Base-by-base conservation (phyloP, 116 monocot species). In the Thalassia testudinum region DNA sequence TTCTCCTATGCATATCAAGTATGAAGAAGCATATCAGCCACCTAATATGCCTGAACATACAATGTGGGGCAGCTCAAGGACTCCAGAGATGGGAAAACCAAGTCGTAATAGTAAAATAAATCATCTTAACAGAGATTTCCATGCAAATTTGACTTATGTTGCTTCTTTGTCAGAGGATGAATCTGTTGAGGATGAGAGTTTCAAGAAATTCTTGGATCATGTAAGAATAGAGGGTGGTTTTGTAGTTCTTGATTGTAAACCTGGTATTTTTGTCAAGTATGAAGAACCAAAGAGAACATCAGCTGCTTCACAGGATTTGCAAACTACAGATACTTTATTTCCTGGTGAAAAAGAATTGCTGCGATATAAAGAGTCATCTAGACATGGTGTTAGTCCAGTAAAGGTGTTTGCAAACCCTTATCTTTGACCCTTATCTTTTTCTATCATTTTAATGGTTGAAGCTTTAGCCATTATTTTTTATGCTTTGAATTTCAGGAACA, bases 201-300 rank as follows among this genome's bases (percentile, higher is more conserved):
- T 72, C 50, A 43, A 49, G 28, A 49, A n/a, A 61, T 73, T 79
- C 70, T 43, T 85, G 15, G 65, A 52, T 30, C 57, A 49, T 40
- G 16, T 78, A 37, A 78, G 55, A 30, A 21, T 75, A 18, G 53
- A 66, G 25, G 57, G 64, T 55, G 49, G 61, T 27, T 55, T 24
- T 14, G 72, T 78, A 69, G 30, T 83, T 53, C 29, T 78, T 45
- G 75, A 75, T 24, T 62, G 66, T 27, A 59, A 72, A 69, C 54
- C 71, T 37, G 49, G 19, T 24, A 16, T 55, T 62, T 23, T 27
- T 17, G 54, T 75, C 26, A 61, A 37, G 49, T 83, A 78, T 63
- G 78, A 78, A 67, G 48, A 57, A 60, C 52, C 37, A 28, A 25
- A 17, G 2, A 47, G 47, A 48, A 1, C 21, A 2, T 16, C 53